These are phyloP conservation scores for Citeromyces matritensis DNA, from an alignment of 805 yeast species.

Conservation along the genomic window DNA sequence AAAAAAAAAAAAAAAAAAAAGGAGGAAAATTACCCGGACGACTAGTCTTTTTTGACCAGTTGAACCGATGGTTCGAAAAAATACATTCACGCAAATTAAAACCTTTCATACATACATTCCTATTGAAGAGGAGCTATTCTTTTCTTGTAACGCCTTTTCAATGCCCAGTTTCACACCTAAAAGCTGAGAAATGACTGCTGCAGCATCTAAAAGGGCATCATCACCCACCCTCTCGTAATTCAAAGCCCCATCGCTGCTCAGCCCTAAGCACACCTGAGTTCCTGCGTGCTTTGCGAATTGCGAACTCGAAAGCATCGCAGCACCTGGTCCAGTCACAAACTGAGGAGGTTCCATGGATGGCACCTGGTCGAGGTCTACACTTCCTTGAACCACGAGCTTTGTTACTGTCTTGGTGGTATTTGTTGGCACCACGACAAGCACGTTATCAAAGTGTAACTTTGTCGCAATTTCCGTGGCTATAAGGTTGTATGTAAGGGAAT, in stretches of 20 bases:
- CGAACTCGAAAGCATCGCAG: constrained; percentile 19
- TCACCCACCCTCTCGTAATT: constrained; percentile 26
- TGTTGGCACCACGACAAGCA: constrained; percentile 5
- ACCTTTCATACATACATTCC: not conserved
- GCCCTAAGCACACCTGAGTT: constrained; percentile 7
- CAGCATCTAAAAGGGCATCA: constrained; percentile 9
- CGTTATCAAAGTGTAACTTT: too few species aligned
- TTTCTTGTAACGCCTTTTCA: not conserved
- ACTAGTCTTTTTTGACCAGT: too few species aligned
- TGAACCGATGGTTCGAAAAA: not conserved
- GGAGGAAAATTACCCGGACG: too few species aligned
- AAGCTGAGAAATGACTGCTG: not conserved
- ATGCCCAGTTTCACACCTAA: constrained; percentile 1
- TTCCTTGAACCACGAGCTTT: constrained; percentile 3
- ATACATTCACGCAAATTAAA: not conserved
- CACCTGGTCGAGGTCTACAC: constrained; percentile 6
- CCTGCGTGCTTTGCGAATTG: too few species aligned
- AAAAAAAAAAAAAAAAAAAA: too few species aligned
- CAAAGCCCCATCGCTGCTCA: constrained; percentile 33
- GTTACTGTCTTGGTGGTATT: constrained; percentile 5
- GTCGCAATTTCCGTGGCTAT: too few species aligned
- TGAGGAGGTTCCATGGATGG: constrained; percentile 32
- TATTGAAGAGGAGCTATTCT: not conserved
- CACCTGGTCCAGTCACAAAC: constrained; percentile 27
- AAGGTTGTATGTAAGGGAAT: constrained; percentile 11